phyloP scores from a whole-genome alignment of 495 filamentous ascomycete species.

The Trichoderma gamsii region DNA sequence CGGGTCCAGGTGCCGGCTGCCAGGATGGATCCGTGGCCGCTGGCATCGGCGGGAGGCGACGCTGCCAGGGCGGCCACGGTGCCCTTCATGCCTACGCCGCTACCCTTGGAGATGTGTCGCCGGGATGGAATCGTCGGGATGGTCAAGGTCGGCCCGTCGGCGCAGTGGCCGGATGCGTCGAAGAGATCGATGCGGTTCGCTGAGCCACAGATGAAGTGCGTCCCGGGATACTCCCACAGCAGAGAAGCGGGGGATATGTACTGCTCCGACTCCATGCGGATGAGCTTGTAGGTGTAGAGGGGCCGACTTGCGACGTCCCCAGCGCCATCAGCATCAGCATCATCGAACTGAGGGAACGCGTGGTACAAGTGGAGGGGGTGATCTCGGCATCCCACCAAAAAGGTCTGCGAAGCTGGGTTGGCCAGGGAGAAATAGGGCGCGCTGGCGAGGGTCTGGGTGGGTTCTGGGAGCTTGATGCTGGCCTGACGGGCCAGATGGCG shows the following conservation, averaged over 20 bases:
- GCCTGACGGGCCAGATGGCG: slow-evolving; percentile 56
- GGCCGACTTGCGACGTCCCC: slow-evolving; percentile 19
- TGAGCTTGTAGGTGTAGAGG: slow-evolving; percentile 61
- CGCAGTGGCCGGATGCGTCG: slow-evolving; percentile 62
- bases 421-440: slow-evolving; percentile 68
- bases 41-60: slow-evolving; percentile 26
- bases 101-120: slow-evolving; percentile 60
- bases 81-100: slow-evolving; percentile 76
- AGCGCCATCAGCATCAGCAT: neutral
- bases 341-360: slow-evolving; percentile 22
- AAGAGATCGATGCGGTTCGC: slow-evolving; percentile 70
- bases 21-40: slow-evolving; percentile 34
- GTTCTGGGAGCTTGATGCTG: slow-evolving; percentile 53
- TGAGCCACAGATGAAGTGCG: slow-evolving; percentile 65
- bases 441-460: slow-evolving; percentile 62
- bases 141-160: slow-evolving; percentile 50
- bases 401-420: slow-evolving; percentile 57
- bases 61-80: slow-evolving; percentile 61
- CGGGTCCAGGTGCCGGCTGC: slow-evolving; percentile 81
- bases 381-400: slow-evolving; percentile 61
- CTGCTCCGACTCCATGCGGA: slow-evolving; percentile 68
- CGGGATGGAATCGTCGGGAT: slow-evolving; percentile 73
- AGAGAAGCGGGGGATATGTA: slow-evolving; percentile 73
- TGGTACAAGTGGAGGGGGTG: slow-evolving; percentile 69
- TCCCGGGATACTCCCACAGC: slow-evolving; percentile 55